Evolutionary conservation across 805 yeast genomes (phyloP), one percentile per base, ranked within the genome.

Genomic region (Metschnikowia lunata): DNA sequence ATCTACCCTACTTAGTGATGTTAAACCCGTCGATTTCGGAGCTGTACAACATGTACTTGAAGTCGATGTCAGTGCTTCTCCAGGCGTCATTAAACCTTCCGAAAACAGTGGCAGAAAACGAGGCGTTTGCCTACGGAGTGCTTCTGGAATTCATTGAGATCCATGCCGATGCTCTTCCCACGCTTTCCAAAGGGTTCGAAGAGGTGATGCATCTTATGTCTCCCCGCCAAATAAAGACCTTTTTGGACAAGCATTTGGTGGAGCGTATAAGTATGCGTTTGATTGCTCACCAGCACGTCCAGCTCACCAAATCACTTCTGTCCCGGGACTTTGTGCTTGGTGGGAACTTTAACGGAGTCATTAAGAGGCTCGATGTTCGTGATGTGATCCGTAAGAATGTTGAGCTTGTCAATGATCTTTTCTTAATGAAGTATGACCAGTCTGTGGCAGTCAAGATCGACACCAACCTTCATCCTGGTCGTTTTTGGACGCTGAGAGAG

Each of bases 211-310:
- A 67, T 29, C 64, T 76, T 33, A 40, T 79, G 61, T 51, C 77
- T 2, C 62, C 70, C 28, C 71, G 69, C 7, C 69, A 76, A 26
- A 78, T 85, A 34, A 79, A 83, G 42, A 56, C 60, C 3, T 86
- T 90, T 52, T 68, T 91, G 51, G 87, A 88, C 57, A 66, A 72
- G 9, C 97, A 91, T 66, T 71, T 91, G 54, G 72, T 77, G 43
- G 96, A 90, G 52, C 74, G 97, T 49, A 90, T 91, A 34, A 76
- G 90, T 51, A 87, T 93, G 82, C 80, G 96, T 45, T 69, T 90
- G 39, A 71, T 89, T 42, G 89, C 95, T 0, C 90, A 86, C 49
- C 97, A 93, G 62, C 96, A 86, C 64, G 74, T 88, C 18, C 76
- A 78, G 42, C 65, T 88, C 30, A 71, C 89, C 4, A 55, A 56